Evolutionary conservation across 345 rosid species (phyloP), one percentile per base, ranked within the genome.

Genomic region (Streptanthus diversifolius): DNA sequence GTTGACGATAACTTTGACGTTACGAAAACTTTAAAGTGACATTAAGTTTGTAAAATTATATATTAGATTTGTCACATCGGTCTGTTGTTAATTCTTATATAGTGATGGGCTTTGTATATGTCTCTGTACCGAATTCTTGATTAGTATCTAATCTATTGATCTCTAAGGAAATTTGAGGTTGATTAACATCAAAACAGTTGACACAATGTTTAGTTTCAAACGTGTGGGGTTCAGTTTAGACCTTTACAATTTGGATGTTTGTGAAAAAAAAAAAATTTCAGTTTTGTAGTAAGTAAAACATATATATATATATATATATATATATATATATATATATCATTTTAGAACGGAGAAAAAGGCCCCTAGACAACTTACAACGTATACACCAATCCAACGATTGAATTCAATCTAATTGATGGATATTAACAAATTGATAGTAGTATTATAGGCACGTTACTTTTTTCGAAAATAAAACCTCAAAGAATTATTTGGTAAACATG

Each of bases 231-330:
- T 71, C 68, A 71, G 5, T 41, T 39, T 72, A 63, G 40, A 72
- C 63, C 63, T 53, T 63, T 40, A 63, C 54, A 63, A 32, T 72
- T 62, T 63, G 63, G 36, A 63, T 72, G 76, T 52, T 71, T 51
- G 53, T 30, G 30, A 39, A 18, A 59, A 51, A 4, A 32, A 5
- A 49, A 10, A 49, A 39, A n/a, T n/a, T n/a, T n/a, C n/a, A 24
- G 3, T 24, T 24, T 24, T 1, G 25, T 1, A 1, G 25, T 1
- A 24, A 1, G 25, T 24, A 3, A 24, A 24, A 24, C 25, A 24
- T 24, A 24, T 3, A 24, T 24, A 24, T 24, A 24, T 24, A 24
- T n/a, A n/a, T n/a, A n/a, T n/a, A n/a, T n/a, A n/a, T n/a, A n/a
- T n/a, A n/a, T n/a, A n/a, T n/a, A n/a, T n/a, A n/a, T 49, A 21